Conservation (phyloP, 73 alveolate genomes). For the Paramecium bursaria region DNA sequence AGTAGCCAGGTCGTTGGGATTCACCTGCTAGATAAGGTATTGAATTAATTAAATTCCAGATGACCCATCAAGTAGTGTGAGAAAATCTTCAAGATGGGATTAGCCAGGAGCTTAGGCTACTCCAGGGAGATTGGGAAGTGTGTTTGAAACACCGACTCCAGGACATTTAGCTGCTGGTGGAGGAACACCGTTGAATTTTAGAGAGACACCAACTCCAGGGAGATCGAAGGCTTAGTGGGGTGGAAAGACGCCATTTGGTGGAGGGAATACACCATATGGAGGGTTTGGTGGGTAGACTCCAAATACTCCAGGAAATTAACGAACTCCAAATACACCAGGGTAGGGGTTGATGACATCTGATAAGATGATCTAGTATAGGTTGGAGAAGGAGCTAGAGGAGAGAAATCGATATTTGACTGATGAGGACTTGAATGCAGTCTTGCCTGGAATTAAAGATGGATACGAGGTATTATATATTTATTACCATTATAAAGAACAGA, state of each 20-base stretch:
- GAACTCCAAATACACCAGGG: slow-evolving; percentile 65
- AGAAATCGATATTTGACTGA: slow-evolving; percentile 96
- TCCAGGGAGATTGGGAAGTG: slow-evolving; percentile 61
- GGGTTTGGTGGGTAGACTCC: slow-evolving; percentile 69
- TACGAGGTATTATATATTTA: slow-evolving; percentile 55
- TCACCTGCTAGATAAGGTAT: not conserved
- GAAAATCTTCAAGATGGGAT: slow-evolving; percentile 52
- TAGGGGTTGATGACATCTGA: slow-evolving; percentile 71
- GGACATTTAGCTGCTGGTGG: slow-evolving; percentile 54
- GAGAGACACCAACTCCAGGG: slow-evolving; percentile 72
- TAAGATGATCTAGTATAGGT: slow-evolving; percentile 72
- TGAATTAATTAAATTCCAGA: too few species aligned
- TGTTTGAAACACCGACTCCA: slow-evolving; percentile 72
- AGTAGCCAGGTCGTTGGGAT: not conserved
- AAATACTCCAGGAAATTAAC: slow-evolving; percentile 56
- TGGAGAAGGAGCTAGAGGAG: slow-evolving; percentile 90
- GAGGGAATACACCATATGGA: slow-evolving; percentile 52
- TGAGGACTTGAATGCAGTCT: slow-evolving; percentile 90
- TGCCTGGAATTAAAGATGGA: slow-evolving; percentile 73
- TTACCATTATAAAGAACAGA: not conserved
- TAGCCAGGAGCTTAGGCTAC: slow-evolving; percentile 4
- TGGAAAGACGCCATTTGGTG: slow-evolving; percentile 57
- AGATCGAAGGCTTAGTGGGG: slow-evolving; percentile 70
- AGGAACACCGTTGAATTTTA: slow-evolving; percentile 64
- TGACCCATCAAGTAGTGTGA: too few species aligned